Conservation (phyloP, 805 yeast genomes). For the Kluyveromyces starmeri region DNA sequence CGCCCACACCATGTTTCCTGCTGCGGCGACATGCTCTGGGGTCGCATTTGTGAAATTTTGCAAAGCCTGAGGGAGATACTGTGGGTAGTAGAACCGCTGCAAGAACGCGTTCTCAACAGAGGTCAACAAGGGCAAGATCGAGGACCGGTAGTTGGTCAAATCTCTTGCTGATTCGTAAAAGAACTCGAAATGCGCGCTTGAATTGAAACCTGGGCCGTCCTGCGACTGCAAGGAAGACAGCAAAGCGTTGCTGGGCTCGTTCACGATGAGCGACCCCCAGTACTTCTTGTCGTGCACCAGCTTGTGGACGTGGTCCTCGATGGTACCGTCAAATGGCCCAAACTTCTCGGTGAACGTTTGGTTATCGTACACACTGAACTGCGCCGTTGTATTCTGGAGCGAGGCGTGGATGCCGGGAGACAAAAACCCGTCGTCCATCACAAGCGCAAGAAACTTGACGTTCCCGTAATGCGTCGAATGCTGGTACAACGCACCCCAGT, state of each 20-base stretch:
- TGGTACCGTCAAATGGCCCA: conserved; percentile 12
- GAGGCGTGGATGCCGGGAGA: conserved; percentile 14
- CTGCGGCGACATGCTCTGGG: conserved; percentile 6
- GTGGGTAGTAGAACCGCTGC: conserved; percentile 12
- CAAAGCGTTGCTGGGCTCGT: conserved; percentile 33
- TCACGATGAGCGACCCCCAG: conserved; percentile 56
- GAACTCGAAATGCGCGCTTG: conserved; percentile 28
- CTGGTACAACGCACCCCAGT: conserved; percentile 32
- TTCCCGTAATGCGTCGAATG: conserved; percentile 18
- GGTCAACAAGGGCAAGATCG: conserved; percentile 37
- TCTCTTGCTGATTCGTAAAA: conserved; percentile 62
- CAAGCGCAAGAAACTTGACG: conserved; percentile 26
- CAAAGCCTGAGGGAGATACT: conserved; percentile 24
- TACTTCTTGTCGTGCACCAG: conserved; percentile 45
- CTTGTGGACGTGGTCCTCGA: conserved; percentile 33
- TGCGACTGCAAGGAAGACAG: conserved; percentile 18
- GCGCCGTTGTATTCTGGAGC: conserved; percentile 15
- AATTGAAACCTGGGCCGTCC: conserved; percentile 14
- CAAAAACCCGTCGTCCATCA: conserved; percentile 25
- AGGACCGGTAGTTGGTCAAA: conserved; percentile 37
- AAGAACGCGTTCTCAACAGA: conserved; percentile 30
- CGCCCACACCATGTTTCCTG: conserved; percentile 30
- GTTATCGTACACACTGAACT: conserved; percentile 25
- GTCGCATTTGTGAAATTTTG: conserved; percentile 7
- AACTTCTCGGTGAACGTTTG: conserved; percentile 19